Conservation (phyloP, 1,284 basidiomycete species). For the Sanguinoderma infundibulare region DNA sequence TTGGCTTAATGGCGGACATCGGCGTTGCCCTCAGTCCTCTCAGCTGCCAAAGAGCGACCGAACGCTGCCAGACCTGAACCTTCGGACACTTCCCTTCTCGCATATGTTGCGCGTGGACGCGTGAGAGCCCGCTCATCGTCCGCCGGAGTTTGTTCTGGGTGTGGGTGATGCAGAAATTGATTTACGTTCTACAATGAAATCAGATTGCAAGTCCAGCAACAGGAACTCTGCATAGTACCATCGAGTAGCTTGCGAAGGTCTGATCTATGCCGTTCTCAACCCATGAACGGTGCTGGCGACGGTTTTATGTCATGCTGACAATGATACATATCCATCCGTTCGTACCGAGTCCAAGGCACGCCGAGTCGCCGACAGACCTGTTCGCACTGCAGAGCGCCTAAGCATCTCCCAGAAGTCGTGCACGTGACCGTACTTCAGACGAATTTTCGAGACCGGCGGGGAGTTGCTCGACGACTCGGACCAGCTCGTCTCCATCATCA, state of each 20-base stretch:
- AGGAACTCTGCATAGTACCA: no score
- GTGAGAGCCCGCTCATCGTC: not conserved
- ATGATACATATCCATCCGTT: no score
- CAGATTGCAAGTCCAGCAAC: not conserved
- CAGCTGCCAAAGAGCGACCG: no score
- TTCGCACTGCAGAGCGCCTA: not conserved
- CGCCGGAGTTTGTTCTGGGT: not conserved
- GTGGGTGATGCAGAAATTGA: not conserved
- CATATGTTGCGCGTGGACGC: not conserved
- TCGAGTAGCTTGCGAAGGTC: no score
- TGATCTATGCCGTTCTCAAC: no score
- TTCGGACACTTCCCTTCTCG: not conserved
- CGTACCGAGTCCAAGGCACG: no score
- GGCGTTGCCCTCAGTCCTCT: no score
- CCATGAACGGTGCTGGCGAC: no score
- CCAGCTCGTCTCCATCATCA: not conserved
- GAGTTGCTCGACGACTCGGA: not conserved
- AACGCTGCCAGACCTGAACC: no score
- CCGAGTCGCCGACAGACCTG: no score
- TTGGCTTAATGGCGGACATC: no score
- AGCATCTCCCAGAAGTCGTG: not conserved
- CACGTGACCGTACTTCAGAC: constrained; percentile 4
- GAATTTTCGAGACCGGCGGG: not conserved
- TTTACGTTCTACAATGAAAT: not conserved
- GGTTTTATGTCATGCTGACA: no score